These are phyloP conservation scores for Prillingera fragicola DNA, from an alignment of 1,284 basidiomycete species.

Conservation along the genomic window DNA sequence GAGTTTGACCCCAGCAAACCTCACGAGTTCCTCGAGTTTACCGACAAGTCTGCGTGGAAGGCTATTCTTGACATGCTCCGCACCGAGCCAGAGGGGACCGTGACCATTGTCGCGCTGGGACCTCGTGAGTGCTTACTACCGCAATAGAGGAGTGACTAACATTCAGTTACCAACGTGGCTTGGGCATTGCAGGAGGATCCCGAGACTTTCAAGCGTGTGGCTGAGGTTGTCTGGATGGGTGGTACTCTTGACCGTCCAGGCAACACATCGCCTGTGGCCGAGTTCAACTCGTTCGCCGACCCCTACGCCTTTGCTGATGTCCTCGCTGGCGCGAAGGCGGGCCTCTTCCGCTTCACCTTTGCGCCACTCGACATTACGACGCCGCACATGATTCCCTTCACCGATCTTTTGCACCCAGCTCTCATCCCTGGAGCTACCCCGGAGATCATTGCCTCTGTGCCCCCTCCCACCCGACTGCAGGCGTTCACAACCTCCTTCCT, in stretches of 20 bases:
- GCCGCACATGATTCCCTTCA: slow-evolving; percentile 68
- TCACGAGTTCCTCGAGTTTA: slow-evolving; percentile 55
- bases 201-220: slow-evolving; percentile 55
- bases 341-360: slow-evolving; percentile 56
- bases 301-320: slow-evolving; percentile 70
- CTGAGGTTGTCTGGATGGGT: slow-evolving; percentile 83
- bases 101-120: slow-evolving; percentile 81
- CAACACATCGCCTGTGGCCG: slow-evolving; percentile 75
- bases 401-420: slow-evolving; percentile 53
- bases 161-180: slow-evolving; percentile 71
- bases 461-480: slow-evolving; percentile 45
- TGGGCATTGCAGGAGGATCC: slow-evolving; percentile 59
- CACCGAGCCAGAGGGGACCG: slow-evolving; percentile 56
- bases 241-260: slow-evolving; percentile 91
- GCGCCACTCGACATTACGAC: slow-evolving; percentile 77
- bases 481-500: slow-evolving; percentile 77
- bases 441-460: slow-evolving; percentile 42
- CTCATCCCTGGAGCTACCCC: slow-evolving; percentile 52
- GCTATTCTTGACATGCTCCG: slow-evolving; percentile 65
- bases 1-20: slow-evolving; percentile 30
- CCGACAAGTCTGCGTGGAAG: slow-evolving; percentile 56
- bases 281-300: slow-evolving; percentile 93
- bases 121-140: slow-evolving; percentile 53
- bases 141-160: slow-evolving; percentile 1
- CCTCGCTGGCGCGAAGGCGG: slow-evolving; percentile 28